Evolutionary conservation across 2,329 filamentous ascomycete genomes (phyloP), one percentile per base, ranked within the genome.

Genomic region (Colletotrichum scovillei): DNA sequence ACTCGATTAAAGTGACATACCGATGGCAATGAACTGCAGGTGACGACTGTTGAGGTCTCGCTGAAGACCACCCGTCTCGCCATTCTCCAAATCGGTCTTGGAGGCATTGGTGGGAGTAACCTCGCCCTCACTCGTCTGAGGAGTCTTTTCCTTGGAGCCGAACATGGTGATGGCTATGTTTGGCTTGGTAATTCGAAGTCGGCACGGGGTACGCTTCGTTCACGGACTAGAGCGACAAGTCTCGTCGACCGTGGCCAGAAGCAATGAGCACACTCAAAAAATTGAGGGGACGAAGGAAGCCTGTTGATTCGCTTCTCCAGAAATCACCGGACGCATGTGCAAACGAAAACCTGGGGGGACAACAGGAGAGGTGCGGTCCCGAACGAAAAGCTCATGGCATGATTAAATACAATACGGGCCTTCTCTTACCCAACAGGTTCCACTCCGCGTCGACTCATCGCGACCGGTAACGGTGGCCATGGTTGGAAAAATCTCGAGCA

Each of bases 11-110:
- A 49, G 60, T 63, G 32, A 74, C 71, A 42, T 75, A 75, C 86
- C 86, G 28, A 88, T 86, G 74, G 86, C 86, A 69, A 88, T 86
- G 80, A 88, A 88, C 76, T 87, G 85, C 59, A 88, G 79, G 70
- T 88, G 86, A 52, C 84, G 82, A 53, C 81, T 78, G 63, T 77
- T 74, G 53, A 86, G 80, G 71, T 80, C 77, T 7, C 84, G 79
- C 69, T 84, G 82, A 46, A 85, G 80, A 52, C 82, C 81, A 58
- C 78, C 75, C 22, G 73, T 72, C 53, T 81, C 80, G 66, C 81
- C 83, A 2, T 79, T 76, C 78, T 84, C 83, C 75, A 84, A 75
- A 75, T 85, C 84, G 32, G 77, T 72, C 64, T 78, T 77, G 72
- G 71, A 73, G 35, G 46, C 71, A 60, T 73, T 72, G 57, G 52